Evolutionary conservation across 192 early-diverging fungal genomes (phyloP).

Genomic region (Anaeromyces robustus): DNA sequence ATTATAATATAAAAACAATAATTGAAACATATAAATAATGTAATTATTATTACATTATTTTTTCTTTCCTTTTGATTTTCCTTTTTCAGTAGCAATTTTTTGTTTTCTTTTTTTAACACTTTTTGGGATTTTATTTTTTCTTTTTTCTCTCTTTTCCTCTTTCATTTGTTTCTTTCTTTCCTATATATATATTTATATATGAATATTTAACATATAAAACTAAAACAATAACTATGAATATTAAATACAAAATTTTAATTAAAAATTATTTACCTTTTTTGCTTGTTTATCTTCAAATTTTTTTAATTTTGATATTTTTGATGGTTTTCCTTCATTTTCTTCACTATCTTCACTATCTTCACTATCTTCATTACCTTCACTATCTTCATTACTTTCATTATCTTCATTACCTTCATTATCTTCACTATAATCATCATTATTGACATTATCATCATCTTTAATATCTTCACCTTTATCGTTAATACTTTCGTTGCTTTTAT

Average conservation of each 20-base stretch:
- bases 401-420: background rate
- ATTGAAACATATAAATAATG: no score
- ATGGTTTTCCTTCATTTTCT: background rate
- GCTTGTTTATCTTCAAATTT: constrained; percentile 73
- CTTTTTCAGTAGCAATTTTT: constrained; percentile 48
- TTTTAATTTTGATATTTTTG: constrained; percentile 39
- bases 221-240: no score
- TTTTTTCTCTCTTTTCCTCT: constrained; percentile 77
- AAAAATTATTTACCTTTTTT: constrained; percentile 54
- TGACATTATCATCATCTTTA: constrained; percentile 21
- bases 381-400: background rate
- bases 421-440: constrained; percentile 11
- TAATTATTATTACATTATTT: background rate
- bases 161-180: constrained; percentile 73
- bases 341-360: constrained; percentile 3
- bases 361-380: background rate
- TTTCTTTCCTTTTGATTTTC: constrained; percentile 25
- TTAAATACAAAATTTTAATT: no score
- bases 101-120: constrained; percentile 88
- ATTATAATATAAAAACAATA: no score
- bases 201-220: background rate
- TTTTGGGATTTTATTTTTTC: constrained; percentile 91
- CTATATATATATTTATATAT: constrained; percentile 2
- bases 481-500: constrained; percentile 8
- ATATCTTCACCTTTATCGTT: constrained; percentile 13